Conservation (phyloP, 352 stramenopile genomes). For the Phytophthora tentaculata region DNA sequence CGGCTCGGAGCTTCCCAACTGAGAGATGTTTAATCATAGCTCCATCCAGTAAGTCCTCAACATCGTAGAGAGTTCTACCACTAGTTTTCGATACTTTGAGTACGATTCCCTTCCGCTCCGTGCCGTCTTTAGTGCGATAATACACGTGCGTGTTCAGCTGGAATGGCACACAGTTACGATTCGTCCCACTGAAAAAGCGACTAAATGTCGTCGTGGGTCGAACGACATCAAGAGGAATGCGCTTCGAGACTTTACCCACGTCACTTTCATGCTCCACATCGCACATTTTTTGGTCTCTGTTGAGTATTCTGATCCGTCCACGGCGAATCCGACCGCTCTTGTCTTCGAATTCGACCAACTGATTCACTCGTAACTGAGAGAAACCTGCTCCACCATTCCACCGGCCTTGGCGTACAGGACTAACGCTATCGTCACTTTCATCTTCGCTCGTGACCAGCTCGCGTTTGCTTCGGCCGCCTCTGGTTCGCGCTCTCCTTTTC, state of each 20-base stretch:
- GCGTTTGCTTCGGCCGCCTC: conserved; percentile 40
- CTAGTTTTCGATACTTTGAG: conserved; percentile 52
- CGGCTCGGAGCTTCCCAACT: conserved; percentile 45
- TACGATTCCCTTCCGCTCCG: conserved; percentile 61
- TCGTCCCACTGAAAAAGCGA: conserved; percentile 39
- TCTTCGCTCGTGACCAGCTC: conserved; percentile 47
- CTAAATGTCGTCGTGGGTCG: conserved; percentile 38
- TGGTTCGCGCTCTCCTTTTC: conserved; percentile 38
- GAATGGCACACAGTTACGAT: conserved; percentile 30
- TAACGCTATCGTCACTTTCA: conserved; percentile 25
- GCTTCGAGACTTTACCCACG: conserved; percentile 51
- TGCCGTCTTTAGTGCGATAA: conserved; percentile 54
- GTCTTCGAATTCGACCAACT: conserved; percentile 64
- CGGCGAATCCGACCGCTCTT: conserved; percentile 50
- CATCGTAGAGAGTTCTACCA: conserved; percentile 47
- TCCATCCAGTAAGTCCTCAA: conserved; percentile 63
- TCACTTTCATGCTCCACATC: conserved; percentile 75
- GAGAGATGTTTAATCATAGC: conserved; percentile 48
- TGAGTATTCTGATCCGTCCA: conserved; percentile 53
- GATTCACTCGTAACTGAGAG: conserved; percentile 44
- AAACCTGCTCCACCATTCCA: conserved; percentile 24
- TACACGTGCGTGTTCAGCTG: conserved; percentile 59
- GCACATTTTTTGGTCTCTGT: conserved; percentile 48
- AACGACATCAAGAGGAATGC: conserved; percentile 44
- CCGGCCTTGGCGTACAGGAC: conserved; percentile 2